These are phyloP conservation scores for Aspergillus nomiae DNA, from an alignment of 2,329 filamentous ascomycete species.

Conservation along the genomic window DNA sequence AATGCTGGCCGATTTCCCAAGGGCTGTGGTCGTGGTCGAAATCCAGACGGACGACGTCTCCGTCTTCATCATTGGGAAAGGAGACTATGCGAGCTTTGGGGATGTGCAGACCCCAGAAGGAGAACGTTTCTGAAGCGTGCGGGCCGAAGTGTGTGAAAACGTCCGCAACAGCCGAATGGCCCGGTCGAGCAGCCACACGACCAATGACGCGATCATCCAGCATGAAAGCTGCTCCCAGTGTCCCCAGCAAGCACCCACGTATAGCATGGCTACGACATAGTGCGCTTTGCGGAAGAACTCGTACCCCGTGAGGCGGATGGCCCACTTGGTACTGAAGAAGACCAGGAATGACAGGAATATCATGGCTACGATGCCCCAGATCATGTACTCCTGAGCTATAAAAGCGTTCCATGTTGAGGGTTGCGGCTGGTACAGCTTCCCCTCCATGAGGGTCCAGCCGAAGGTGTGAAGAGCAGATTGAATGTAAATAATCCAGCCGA, in stretches of 20 bases:
- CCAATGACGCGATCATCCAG: slow-evolving; percentile 67
- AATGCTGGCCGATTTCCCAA: slow-evolving; percentile 71
- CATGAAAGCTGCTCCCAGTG: slow-evolving; percentile 71
- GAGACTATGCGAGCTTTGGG: slow-evolving; percentile 54
- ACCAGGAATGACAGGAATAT: slow-evolving; percentile 63
- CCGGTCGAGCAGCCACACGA: slow-evolving; percentile 68
- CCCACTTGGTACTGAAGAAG: slow-evolving; percentile 60
- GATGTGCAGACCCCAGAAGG: slow-evolving; percentile 53
- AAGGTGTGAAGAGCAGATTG: slow-evolving; percentile 71
- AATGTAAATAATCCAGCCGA: slow-evolving; percentile 70
- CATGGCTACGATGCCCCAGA: slow-evolving; percentile 73
- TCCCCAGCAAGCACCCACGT: slow-evolving; percentile 73
- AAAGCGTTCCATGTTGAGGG: slow-evolving; percentile 60
- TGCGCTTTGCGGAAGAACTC: slow-evolving; percentile 77
- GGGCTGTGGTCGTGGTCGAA: slow-evolving; percentile 62
- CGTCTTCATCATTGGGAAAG: slow-evolving; percentile 60
- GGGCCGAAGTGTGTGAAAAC: slow-evolving; percentile 63
- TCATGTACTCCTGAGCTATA: slow-evolving; percentile 67
- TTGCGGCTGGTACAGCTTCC: slow-evolving; percentile 70
- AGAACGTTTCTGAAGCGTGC: slow-evolving; percentile 37
- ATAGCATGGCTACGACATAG: slow-evolving; percentile 72
- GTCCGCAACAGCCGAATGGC: slow-evolving; percentile 60
- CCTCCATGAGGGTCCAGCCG: slow-evolving; percentile 69
- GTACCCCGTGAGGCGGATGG: slow-evolving; percentile 69
- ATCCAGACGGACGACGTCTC: slow-evolving; percentile 67